Evolutionary conservation across 805 yeast genomes (phyloP).

Genomic region (Nakazawaea siamensis): DNA sequence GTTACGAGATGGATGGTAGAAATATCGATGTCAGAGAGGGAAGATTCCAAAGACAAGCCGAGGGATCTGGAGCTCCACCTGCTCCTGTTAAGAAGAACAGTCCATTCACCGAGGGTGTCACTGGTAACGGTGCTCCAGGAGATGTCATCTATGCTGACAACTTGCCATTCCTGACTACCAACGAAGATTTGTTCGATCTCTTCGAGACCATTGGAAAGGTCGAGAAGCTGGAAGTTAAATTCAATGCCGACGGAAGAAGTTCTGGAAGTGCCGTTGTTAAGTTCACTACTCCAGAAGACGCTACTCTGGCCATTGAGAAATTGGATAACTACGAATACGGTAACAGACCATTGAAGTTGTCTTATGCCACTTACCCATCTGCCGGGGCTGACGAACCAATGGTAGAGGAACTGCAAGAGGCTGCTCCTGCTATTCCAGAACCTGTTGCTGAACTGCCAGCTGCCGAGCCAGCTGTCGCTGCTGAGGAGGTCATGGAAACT

Average conservation of each 20-base stretch:
- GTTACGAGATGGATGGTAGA: constrained; percentile 70
- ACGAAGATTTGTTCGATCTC: constrained; percentile 74
- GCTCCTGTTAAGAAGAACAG: constrained; percentile 26
- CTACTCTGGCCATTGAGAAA: constrained; percentile 67
- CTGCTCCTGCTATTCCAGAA: not conserved
- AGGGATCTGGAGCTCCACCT: constrained; percentile 9
- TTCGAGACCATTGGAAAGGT: constrained; percentile 81
- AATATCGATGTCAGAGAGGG: constrained; percentile 76
- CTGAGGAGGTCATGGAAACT: not conserved
- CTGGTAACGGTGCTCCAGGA: constrained; percentile 50
- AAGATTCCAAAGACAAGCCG: constrained; percentile 19
- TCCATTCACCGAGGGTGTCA: constrained; percentile 60
- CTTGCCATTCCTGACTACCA: constrained; percentile 85
- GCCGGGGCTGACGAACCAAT: not conserved
- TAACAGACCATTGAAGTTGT: constrained; percentile 58
- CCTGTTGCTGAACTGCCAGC: not conserved
- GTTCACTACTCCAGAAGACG: constrained; percentile 57
- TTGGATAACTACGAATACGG: constrained; percentile 81
- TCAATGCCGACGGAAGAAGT: constrained; percentile 52
- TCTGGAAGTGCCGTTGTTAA: constrained; percentile 83
- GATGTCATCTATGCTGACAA: constrained; percentile 62
- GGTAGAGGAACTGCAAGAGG: not conserved
- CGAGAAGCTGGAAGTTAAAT: constrained; percentile 67
- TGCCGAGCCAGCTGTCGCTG: constrained; percentile 1
- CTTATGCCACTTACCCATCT: constrained; percentile 42